Evolutionary conservation across 805 yeast species (phyloP).

Genomic region (Monosporozyma siamensis): DNA sequence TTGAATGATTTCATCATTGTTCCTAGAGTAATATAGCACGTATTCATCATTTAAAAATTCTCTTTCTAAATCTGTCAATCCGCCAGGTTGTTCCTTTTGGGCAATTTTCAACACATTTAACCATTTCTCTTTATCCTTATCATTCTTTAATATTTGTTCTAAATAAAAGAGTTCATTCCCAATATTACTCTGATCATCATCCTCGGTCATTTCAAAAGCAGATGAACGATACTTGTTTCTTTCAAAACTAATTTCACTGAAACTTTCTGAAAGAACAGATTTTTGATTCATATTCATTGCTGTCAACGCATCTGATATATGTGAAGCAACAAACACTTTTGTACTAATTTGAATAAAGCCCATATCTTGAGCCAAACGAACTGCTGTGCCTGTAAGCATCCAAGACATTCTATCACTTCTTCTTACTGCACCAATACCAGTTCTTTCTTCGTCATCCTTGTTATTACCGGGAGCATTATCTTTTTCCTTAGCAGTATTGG

Average conservation of each 20-base stretch:
- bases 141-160: conserved; percentile 22
- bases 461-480: conserved; percentile 9
- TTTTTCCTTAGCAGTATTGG: conserved; percentile 40
- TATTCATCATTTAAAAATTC: conserved; percentile 30
- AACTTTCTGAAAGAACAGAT: conserved; percentile 65
- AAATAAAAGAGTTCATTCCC: conserved; percentile 28
- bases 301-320: conserved; percentile 70
- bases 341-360: conserved; percentile 68
- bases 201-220: conserved; percentile 30
- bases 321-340: conserved; percentile 72
- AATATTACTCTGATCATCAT: conserved; percentile 21
- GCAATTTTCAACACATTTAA: conserved; percentile 11
- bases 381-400: conserved; percentile 86
- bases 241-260: conserved; percentile 50
- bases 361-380: conserved; percentile 78
- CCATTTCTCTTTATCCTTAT: conserved; percentile 22
- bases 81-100: conserved; percentile 8
- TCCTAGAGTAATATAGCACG: conserved; percentile 18
- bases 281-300: conserved; percentile 75
- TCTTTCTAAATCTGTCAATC: conserved; percentile 19
- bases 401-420: conserved; percentile 86
- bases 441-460: conserved; percentile 41
- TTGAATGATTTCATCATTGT: conserved; percentile 6
- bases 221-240: conserved; percentile 1
- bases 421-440: conserved; percentile 78